Evolutionary conservation across 192 early-diverging fungal genomes (phyloP), one percentile per base, ranked within the genome.

Genomic region (Borealophlyctis nickersoniae): DNA sequence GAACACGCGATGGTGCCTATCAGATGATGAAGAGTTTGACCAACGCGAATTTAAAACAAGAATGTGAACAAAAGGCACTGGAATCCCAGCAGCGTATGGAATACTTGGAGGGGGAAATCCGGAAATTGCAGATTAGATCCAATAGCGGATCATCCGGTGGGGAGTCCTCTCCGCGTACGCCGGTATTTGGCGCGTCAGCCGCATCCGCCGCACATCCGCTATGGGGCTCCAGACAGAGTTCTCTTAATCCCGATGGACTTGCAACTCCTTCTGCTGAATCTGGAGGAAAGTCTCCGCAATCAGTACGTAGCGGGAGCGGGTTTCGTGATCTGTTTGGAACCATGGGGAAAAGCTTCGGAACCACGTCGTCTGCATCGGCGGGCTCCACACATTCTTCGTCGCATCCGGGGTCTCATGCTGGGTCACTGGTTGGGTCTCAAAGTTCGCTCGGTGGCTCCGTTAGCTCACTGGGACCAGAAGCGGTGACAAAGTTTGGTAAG

Each of bases 1-100:
- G 74, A 54, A 79, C 88, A 68, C 78, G 82, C 64, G 85, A 87
- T 57, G 88, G 84, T 60, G 82, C 89, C 35, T 76, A 80, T 3
- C 78, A 85, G 63, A 77, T 92, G 77, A 76, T 79, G 13, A 79
- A 81, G 32, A 80, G 81, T 71, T 77, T 87, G 57, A 86, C 76
- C 54, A 85, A 89, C 76, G 73, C 64, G 36, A 87, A 76, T 59
- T 79, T 75, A 35, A 71, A 76, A 33, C 79, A 83, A 48, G 80
- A 93, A 63, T 91, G 89, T 48, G 88, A 93, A 65, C 63, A 63
- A 56, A 69, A 63, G 22, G 61, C 71, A 9, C 24, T 60, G 3
- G 70, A 73, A 33, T 66, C 70, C 22, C 28, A 60, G 32, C 28
- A 55, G 4, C 59, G 74, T n/a, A 24, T 76, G 9, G 70, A 69